Conservation (phyloP, 805 yeast species). For the Metschnikowia cubensis region DNA sequence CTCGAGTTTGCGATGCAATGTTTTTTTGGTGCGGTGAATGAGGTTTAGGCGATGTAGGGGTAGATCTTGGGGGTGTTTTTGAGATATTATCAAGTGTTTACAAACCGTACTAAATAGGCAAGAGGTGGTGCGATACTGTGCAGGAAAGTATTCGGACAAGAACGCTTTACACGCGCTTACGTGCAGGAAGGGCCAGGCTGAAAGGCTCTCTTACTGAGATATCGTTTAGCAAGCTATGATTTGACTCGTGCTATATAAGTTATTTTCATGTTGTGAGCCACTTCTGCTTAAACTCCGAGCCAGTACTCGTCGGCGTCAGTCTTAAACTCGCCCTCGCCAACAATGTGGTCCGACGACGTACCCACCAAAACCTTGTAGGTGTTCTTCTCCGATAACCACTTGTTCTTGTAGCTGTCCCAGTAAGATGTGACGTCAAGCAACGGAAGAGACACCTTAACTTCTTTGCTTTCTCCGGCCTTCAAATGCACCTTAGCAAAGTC, state of each 20-base stretch:
- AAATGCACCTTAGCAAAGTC: conserved; percentile 28
- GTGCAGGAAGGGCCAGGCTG: neutral
- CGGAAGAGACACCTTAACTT: conserved; percentile 17
- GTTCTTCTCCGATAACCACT: conserved; percentile 26
- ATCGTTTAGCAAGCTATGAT: too few species aligned
- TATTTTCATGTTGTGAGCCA: too few species aligned
- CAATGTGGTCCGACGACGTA: conserved; percentile 12
- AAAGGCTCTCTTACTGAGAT: too few species aligned
- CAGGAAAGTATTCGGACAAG: neutral
- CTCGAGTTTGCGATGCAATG: neutral
- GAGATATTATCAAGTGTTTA: conserved; percentile 10
- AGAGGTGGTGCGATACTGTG: neutral
- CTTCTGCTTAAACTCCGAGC: conserved; percentile 8
- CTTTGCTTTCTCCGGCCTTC: conserved; percentile 15
- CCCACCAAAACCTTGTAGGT: conserved; percentile 26
- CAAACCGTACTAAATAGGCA: conserved; percentile 15
- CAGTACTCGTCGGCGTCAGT: conserved; percentile 11
- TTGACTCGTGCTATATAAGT: too few species aligned
- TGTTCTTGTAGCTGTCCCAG: conserved; percentile 26
- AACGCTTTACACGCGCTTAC: too few species aligned
- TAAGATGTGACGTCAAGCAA: conserved; percentile 27
- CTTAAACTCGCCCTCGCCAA: conserved; percentile 10
- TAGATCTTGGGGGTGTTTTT: neutral
- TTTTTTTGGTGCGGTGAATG: neutral
- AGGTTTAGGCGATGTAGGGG: neutral